A percentile compares a stretch with the other conserved stretches of the same genome.
Evolutionary conservation across 805 yeast genomes (phyloP).

Genomic region (Candida schatavii): DNA sequence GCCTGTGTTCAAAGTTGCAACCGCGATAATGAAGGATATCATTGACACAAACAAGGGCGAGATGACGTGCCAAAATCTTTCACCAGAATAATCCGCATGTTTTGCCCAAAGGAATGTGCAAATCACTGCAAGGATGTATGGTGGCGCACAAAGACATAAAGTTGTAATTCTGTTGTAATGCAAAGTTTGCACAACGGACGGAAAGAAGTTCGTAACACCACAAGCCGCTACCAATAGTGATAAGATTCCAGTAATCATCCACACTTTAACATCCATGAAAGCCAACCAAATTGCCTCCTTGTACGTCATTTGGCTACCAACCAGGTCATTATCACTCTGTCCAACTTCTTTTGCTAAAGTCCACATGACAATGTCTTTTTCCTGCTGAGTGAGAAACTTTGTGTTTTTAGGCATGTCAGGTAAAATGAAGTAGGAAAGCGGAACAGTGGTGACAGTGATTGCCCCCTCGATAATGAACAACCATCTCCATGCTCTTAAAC

Average conservation of each 20-base stretch:
- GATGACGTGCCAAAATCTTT: constrained; percentile 49
- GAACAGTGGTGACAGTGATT: constrained; percentile 45
- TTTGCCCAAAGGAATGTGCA: constrained; percentile 51
- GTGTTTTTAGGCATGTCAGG: constrained; percentile 56
- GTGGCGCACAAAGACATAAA: constrained; percentile 57
- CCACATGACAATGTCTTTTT: constrained; percentile 42
- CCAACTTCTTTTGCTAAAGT: constrained; percentile 41
- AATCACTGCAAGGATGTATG: constrained; percentile 50
- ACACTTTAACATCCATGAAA: constrained; percentile 40
- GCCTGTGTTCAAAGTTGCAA: constrained; percentile 50
- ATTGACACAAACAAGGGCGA: constrained; percentile 42
- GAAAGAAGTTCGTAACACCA: constrained; percentile 63
- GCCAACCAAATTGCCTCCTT: constrained; percentile 35
- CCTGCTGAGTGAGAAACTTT: constrained; percentile 42
- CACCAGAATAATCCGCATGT: constrained; percentile 58
- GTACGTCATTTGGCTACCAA: constrained; percentile 31
- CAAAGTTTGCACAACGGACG: constrained; percentile 56
- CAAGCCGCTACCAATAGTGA: constrained; percentile 54
- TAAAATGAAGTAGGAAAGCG: constrained; percentile 44
- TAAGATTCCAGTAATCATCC: constrained; percentile 43
- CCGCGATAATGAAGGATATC: constrained; percentile 48
- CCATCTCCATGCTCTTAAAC: constrained; percentile 53
- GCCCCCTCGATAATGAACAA: constrained; percentile 56
- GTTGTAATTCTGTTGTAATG: constrained; percentile 50
- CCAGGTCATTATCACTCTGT: constrained; percentile 35